Evolutionary conservation across 1,284 basidiomycete species (phyloP).

Genomic region (Acaromyces ingoldii): DNA sequence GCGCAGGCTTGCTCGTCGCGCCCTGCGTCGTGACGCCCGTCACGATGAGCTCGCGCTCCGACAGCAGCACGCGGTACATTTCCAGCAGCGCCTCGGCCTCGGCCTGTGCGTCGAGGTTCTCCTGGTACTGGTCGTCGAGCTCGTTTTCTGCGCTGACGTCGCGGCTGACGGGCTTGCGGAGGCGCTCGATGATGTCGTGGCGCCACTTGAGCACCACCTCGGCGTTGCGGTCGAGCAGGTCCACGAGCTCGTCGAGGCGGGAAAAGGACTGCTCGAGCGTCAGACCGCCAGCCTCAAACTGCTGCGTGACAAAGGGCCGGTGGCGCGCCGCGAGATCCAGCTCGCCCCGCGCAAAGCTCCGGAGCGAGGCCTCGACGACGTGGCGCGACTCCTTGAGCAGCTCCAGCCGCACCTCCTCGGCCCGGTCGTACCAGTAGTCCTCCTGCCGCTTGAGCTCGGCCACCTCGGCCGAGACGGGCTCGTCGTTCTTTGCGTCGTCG

Average conservation of each 20-base stretch:
- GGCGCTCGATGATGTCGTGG: conserved; percentile 20
- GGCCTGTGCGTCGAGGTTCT: conserved; percentile 44
- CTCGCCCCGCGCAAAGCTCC: background rate
- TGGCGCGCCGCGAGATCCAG: background rate
- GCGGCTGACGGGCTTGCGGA: conserved; percentile 38
- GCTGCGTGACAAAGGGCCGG: background rate
- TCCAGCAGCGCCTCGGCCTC: conserved; percentile 45
- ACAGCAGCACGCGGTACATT: conserved; percentile 43
- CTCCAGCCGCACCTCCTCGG: conserved; percentile 34
- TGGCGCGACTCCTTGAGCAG: conserved; percentile 31
- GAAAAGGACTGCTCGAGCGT: background rate
- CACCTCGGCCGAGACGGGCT: background rate
- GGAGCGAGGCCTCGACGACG: conserved; percentile 16
- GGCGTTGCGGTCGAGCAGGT: conserved; percentile 30
- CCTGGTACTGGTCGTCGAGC: conserved; percentile 46
- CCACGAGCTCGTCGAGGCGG: conserved; percentile 1
- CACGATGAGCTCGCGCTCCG: conserved; percentile 40
- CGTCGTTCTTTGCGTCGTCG: background rate
- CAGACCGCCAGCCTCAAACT: conserved; percentile 1
- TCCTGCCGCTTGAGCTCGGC: conserved; percentile 20
- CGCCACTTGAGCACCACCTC: conserved; percentile 33
- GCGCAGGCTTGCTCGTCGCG: conserved; percentile 27
- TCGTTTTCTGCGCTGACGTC: conserved; percentile 39
- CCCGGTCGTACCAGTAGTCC: conserved; percentile 33
- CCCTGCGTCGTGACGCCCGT: conserved; percentile 34